Base-by-base conservation (phyloP, 768 basidiomycete species). In the Tylopilus rubrobrunneus region DNA sequence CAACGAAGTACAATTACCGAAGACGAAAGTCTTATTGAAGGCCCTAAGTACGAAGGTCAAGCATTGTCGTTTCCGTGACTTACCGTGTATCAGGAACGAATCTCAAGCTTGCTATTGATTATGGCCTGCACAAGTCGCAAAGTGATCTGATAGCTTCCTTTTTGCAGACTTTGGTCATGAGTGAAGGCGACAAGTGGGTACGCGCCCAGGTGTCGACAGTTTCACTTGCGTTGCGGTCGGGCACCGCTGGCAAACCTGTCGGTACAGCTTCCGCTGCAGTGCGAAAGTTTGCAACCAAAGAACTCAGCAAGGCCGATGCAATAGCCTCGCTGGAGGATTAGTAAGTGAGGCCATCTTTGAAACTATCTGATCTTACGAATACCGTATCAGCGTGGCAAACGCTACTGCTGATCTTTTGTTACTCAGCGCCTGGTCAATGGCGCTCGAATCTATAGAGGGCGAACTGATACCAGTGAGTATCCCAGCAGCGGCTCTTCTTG, bases 131-230 rank as follows among this genome's bases (percentile, higher is more conserved):
- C 57, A 85, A 82, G 62, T 83, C 85, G 0, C 87, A 92, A 66
- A 87, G 83, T 56, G 86, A 91, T 63, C 78, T 98, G 43, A 88
- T 91, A 47, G 89, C 95, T 5, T 93, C 91, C 1, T 98, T 95
- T 71, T 75, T 98, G 62, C 95, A 98, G 73, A 92, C 92, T 15
- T 74, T 98, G 34, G 83, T 98, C 60, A 98, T 98, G 95, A 92
- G 89, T 52, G 94, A 97, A 75, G 95, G 95, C 15, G 90, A 95
- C 60, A 80, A 83, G 56, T 97, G 92, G 90, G 80, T 98, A n/a
- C 75, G 75, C 53, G 78, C 83, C 3, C 83, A 92, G 55, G 80
- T 85, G 4, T 77, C 80, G 17, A 83, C 82, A 44, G 74, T 94
- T 50, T 78, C 84, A 0, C 78, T 86, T 41, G 86, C 91, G 3